These are phyloP conservation scores for Penicillium sp. DNA, from an alignment of 2,329 filamentous ascomycete species.

Conservation along the genomic window DNA sequence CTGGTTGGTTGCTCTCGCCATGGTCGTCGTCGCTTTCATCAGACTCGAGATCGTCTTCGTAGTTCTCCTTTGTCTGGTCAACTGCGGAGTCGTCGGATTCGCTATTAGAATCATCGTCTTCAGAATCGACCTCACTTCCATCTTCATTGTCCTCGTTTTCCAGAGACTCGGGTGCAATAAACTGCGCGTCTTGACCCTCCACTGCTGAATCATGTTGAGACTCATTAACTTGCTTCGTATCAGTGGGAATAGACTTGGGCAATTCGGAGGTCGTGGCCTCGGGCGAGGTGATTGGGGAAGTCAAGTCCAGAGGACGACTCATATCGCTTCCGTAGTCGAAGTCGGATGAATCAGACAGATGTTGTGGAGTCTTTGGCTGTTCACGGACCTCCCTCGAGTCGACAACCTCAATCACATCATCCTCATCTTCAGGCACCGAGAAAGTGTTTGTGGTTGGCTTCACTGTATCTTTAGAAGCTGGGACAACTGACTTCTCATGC, in stretches of 20 bases:
- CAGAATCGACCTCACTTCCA: constrained; percentile 10
- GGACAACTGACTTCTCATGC: constrained; percentile 8
- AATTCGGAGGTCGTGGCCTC: constrained; percentile 14
- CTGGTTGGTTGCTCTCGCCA: not conserved
- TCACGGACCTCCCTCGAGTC: not conserved
- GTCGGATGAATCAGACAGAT: constrained; percentile 15
- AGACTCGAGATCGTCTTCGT: constrained; percentile 5
- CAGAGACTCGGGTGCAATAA: constrained; percentile 8
- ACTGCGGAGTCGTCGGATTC: constrained; percentile 4
- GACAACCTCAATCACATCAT: constrained; percentile 20
- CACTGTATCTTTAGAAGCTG: constrained; percentile 1
- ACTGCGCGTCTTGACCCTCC: not conserved
- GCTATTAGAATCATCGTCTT: constrained; percentile 13
- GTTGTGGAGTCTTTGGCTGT: not conserved
- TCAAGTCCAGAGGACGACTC: constrained; percentile 19
- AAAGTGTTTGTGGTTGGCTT: constrained; percentile 34
- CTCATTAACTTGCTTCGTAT: not conserved
- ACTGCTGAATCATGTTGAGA: not conserved
- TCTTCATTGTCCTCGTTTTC: constrained; percentile 11
- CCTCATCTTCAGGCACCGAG: constrained; percentile 39
- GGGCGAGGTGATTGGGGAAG: constrained; percentile 23
- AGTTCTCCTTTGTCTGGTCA: not conserved
- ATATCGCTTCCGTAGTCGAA: constrained; percentile 20
- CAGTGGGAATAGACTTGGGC: not conserved
- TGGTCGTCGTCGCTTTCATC: constrained; percentile 8